Evolutionary conservation across 495 filamentous ascomycete genomes (phyloP).

Genomic region (Hypoxylon lienhwacheense): DNA sequence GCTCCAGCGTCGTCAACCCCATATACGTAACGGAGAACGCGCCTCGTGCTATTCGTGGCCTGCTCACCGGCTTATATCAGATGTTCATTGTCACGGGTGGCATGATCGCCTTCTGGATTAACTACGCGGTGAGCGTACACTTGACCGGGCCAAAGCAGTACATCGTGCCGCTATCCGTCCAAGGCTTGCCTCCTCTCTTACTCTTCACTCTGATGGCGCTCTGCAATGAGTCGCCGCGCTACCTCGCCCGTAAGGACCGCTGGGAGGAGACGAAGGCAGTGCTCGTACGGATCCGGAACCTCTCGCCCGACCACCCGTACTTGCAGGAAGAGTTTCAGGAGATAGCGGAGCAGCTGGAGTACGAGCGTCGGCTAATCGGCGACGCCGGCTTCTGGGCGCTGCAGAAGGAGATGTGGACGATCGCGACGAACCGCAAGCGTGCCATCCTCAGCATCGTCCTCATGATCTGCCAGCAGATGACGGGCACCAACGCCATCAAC

Average conservation of each 20-base stretch:
- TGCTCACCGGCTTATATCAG: conserved; percentile 70
- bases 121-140: conserved; percentile 61
- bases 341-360: conserved; percentile 68
- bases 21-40: conserved; percentile 65
- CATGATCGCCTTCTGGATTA: conserved; percentile 66
- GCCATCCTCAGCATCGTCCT: conserved; percentile 61
- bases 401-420: conserved; percentile 71
- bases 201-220: conserved; percentile 60
- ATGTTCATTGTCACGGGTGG: conserved; percentile 65
- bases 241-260: conserved; percentile 66
- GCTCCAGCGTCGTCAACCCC: conserved; percentile 62
- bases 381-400: conserved; percentile 65
- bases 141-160: conserved; percentile 57
- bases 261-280: conserved; percentile 67
- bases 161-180: conserved; percentile 69
- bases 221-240: conserved; percentile 71
- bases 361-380: conserved; percentile 64
- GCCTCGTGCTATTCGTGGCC: conserved; percentile 70
- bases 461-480: conserved; percentile 76
- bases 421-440: conserved; percentile 65
- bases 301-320: conserved; percentile 62
- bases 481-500: conserved; percentile 65
- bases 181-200: conserved; percentile 63
- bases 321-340: conserved; percentile 67
- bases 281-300: conserved; percentile 58